Percentiles rank a stretch among this genome's conserved stretches.
phyloP scores from a whole-genome alignment of 208 protist genomes.

The Trypanosoma theileri region DNA sequence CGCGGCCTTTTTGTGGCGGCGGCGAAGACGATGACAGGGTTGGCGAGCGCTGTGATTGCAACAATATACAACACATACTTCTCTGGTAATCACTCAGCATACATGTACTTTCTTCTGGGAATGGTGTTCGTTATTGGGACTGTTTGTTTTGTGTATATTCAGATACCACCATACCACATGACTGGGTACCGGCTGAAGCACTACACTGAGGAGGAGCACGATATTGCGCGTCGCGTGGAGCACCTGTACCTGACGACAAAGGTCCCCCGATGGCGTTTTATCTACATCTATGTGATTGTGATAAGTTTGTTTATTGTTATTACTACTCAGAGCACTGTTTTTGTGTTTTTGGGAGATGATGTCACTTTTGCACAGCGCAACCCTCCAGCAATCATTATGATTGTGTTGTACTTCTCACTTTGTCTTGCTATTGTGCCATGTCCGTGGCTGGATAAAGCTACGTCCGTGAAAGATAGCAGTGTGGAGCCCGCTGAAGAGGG shows the following conservation, averaged over 20 bases:
- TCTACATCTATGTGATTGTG: conserved; percentile 32
- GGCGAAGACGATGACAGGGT: conserved; percentile 44
- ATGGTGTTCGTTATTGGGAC: conserved; percentile 31
- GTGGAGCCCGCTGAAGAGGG: neutral
- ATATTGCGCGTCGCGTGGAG: conserved; percentile 25
- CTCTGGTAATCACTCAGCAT: conserved; percentile 23
- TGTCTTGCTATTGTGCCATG: conserved; percentile 19
- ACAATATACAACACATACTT: conserved; percentile 44
- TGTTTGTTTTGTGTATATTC: conserved; percentile 29
- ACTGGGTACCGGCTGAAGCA: conserved; percentile 34
- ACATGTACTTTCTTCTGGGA: conserved; percentile 48
- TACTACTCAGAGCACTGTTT: conserved; percentile 34
- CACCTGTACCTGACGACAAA: conserved; percentile 34
- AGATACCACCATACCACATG: conserved; percentile 47
- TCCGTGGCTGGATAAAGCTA: conserved; percentile 13
- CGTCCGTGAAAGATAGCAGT: neutral
- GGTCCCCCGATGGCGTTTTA: conserved; percentile 37
- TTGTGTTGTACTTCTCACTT: conserved; percentile 38
- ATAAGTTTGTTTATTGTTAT: conserved; percentile 36
- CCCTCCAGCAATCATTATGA: conserved; percentile 39
- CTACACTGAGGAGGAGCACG: conserved; percentile 36
- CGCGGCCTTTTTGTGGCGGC: conserved; percentile 39
- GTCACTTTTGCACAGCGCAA: conserved; percentile 26
- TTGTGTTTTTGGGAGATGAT: conserved; percentile 38
- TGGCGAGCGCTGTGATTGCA: conserved; percentile 37